Conservation (phyloP, 1,139 yeast species). For the Lizanozyma gosingica region DNA sequence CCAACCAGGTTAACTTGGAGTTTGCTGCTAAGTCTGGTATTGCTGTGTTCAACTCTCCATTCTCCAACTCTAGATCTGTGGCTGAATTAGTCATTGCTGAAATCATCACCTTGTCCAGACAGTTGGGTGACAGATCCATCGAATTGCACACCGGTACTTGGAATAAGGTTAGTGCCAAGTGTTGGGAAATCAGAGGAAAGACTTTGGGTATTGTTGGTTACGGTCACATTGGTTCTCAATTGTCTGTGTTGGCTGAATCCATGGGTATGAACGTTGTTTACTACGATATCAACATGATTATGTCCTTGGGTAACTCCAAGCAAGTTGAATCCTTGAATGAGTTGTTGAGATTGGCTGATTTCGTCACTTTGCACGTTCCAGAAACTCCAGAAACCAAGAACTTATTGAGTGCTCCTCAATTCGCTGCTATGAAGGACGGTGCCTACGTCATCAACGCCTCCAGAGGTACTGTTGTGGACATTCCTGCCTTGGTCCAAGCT, state of each 20-base stretch:
- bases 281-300: constrained; percentile 85
- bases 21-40: constrained; percentile 90
- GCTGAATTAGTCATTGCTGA: constrained; percentile 97
- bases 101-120: constrained; percentile 89
- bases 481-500: constrained; percentile 87
- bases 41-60: constrained; percentile 97
- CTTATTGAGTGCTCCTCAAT: constrained; percentile 82
- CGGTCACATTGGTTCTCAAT: constrained; percentile 97
- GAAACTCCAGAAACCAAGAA: constrained; percentile 89
- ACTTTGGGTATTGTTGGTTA: constrained; percentile 95
- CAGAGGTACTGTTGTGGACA: constrained; percentile 96
- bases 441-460: constrained; percentile 91
- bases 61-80: constrained; percentile 96
- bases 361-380: constrained; percentile 91
- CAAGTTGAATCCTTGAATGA: constrained; percentile 85
- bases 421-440: constrained; percentile 95
- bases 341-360: constrained; percentile 73
- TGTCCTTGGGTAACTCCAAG: constrained; percentile 95
- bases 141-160: constrained; percentile 96
- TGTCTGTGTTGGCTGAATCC: constrained; percentile 93
- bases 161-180: constrained; percentile 91
- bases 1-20: constrained; percentile 92
- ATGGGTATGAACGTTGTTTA: constrained; percentile 97
- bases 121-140: constrained; percentile 91
- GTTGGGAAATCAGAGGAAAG: constrained; percentile 99